Conservation (phyloP, 371 early-diverging fungal species). For the Mortierella sp. region DNA sequence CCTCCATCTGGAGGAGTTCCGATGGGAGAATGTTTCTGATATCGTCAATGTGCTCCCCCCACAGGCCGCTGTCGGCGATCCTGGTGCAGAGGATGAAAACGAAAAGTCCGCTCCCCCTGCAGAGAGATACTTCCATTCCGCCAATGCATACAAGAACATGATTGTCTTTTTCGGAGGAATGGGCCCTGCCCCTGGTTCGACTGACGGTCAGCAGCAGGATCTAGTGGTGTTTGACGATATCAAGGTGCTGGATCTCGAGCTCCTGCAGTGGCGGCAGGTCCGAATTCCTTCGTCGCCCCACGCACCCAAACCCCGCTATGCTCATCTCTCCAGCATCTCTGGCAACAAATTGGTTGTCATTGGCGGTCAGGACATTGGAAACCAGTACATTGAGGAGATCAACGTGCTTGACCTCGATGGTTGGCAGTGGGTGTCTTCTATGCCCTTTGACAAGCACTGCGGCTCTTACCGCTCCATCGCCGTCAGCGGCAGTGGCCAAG, state of each 20-base stretch:
- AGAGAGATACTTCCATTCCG: slow-evolving; percentile 87
- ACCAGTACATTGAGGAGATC: slow-evolving; percentile 83
- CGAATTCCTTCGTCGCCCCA: slow-evolving; percentile 64
- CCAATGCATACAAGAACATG: slow-evolving; percentile 70
- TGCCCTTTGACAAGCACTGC: slow-evolving; percentile 79
- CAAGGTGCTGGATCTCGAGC: slow-evolving; percentile 76
- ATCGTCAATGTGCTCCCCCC: slow-evolving; percentile 38
- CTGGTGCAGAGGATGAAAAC: slow-evolving; percentile 47
- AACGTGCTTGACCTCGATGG: slow-evolving; percentile 80
- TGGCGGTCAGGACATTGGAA: slow-evolving; percentile 89
- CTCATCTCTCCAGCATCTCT: slow-evolving; percentile 78
- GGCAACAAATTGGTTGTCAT: slow-evolving; percentile 76
- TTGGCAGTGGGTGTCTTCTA: slow-evolving; percentile 77
- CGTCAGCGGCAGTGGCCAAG: slow-evolving; percentile 60
- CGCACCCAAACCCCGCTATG: slow-evolving; percentile 84
- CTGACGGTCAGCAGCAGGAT: slow-evolving; percentile 49
- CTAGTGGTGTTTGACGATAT: slow-evolving; percentile 80
- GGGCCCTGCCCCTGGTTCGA: slow-evolving; percentile 59
- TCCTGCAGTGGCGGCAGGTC: slow-evolving; percentile 73
- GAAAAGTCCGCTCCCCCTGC: slow-evolving; percentile 61
- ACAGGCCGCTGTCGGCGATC: slow-evolving; percentile 42
- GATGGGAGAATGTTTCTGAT: slow-evolving; percentile 67
- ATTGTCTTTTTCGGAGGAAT: slow-evolving; percentile 80
- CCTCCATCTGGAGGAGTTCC: slow-evolving; percentile 73
- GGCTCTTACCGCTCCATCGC: slow-evolving; percentile 87